A percentile compares a stretch with the other conserved stretches of the same genome.
phyloP scores from a whole-genome alignment of 805 yeast species.

The Pichia manshurica region DNA sequence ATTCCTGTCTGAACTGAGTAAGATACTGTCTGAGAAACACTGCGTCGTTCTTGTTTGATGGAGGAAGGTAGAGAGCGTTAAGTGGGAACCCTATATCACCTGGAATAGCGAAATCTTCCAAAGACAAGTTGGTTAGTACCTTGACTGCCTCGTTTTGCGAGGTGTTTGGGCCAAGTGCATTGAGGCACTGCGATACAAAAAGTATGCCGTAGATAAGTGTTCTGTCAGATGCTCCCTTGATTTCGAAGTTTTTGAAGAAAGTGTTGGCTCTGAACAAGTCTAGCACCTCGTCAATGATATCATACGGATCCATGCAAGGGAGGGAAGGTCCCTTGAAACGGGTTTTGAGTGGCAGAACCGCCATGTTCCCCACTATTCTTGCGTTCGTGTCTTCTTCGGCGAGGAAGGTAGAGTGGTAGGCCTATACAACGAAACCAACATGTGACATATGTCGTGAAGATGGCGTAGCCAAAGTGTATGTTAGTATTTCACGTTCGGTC shows the following conservation, averaged over 20 bases:
- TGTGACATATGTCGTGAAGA: not conserved
- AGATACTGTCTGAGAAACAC: constrained; percentile 77
- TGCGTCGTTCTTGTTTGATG: constrained; percentile 66
- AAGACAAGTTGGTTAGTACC: constrained; percentile 73
- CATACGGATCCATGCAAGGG: constrained; percentile 71
- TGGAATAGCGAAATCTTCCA: constrained; percentile 86
- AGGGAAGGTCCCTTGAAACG: constrained; percentile 88
- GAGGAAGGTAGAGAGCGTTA: constrained; percentile 71
- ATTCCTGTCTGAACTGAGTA: constrained; percentile 91
- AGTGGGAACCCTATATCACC: constrained; percentile 95
- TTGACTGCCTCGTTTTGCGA: constrained; percentile 56
- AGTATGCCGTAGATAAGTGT: constrained; percentile 89
- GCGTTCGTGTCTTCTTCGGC: constrained; percentile 52
- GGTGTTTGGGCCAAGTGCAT: constrained; percentile 47
- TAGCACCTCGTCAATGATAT: constrained; percentile 83
- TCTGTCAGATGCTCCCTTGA: constrained; percentile 92
- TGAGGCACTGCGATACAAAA: constrained; percentile 79
- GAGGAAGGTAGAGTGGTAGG: constrained; percentile 75
- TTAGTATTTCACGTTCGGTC: too few relatives aligned
- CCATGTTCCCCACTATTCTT: constrained; percentile 71
- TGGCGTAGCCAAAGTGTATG: too few relatives aligned
- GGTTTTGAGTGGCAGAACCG: constrained; percentile 79
- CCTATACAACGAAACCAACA: constrained; percentile 30
- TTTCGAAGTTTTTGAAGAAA: constrained; percentile 94
- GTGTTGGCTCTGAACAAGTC: constrained; percentile 95